Evolutionary conservation across 306 rosid species (phyloP).

Genomic region (Corylus avellana): DNA sequence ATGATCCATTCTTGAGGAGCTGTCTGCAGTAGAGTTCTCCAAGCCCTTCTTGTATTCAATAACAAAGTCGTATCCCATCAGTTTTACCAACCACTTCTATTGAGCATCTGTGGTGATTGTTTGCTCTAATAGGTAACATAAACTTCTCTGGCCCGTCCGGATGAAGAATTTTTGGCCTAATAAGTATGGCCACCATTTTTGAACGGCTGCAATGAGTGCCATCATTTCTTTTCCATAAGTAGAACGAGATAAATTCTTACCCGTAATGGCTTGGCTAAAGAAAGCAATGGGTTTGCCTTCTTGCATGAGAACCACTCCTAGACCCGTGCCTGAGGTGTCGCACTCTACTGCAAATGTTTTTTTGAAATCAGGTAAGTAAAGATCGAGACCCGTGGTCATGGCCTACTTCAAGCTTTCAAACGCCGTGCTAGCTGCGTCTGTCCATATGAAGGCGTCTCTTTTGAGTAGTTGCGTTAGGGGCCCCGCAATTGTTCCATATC

Average conservation of each 20-base stretch:
- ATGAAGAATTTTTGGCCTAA: background rate
- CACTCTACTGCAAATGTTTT: too few species aligned
- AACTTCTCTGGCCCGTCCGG: too few species aligned
- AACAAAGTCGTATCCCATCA: background rate
- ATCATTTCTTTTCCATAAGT: background rate
- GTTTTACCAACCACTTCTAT: background rate
- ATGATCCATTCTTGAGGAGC: background rate
- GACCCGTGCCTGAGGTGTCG: background rate
- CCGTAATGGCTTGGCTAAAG: background rate
- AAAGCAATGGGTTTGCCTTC: background rate
- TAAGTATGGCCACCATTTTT: background rate
- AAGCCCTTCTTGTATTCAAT: background rate
- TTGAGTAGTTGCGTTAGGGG: background rate
- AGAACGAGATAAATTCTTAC: background rate
- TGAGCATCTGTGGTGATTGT: background rate
- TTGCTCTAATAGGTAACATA: background rate
- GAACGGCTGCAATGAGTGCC: background rate
- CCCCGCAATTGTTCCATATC: background rate
- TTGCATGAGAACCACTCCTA: background rate
- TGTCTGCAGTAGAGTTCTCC: background rate
- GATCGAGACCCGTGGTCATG: too few species aligned
- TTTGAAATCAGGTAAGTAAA: background rate
- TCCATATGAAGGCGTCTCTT: background rate
- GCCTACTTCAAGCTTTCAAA: background rate
- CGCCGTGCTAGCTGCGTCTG: fast-evolving